Base-by-base conservation (phyloP, 2,329 filamentous ascomycete genomes). In the Scytalidium sp. region DNA sequence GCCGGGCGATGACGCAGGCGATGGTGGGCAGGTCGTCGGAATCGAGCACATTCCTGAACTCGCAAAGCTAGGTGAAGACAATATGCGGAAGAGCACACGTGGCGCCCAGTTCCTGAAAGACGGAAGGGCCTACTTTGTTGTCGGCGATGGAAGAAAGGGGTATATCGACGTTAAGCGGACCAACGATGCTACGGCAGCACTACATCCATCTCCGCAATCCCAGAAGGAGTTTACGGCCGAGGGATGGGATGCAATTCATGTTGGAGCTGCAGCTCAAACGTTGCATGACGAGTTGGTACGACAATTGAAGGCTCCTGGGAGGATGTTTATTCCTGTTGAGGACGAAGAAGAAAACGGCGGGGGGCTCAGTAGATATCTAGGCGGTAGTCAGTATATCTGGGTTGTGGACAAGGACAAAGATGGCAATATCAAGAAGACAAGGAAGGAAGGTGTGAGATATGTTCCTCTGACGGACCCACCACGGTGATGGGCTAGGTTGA, bases 161-260 rank as follows among this genome's bases (percentile, higher is more conserved):
- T 86, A 80, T 78, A 62, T 75, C 2, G 79, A 77, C 15, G 43
- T 51, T 15, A 45, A 45, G 6, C 54, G 74, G 5, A 36, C 32
- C 17, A 36, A 36, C 7, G 32, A 36, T n/a, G 17, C 32, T n/a
- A 36, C 32, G 7, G 32, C 32, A n/a, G 32, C 15, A 4, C 32
- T 7, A 5, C 8, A 36, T n/a, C 5, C 32, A 4, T 5, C 32
- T 36, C 32, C 32, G 17, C 32, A 36, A n/a, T 36, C 32, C 8
- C 32, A 36, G 32, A 75, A 75, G 49, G 70, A 75, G 71, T 36
- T 36, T n/a, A 36, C 32, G 32, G 13, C 32, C 13, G 70, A 67
- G 23, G 78, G 83, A 0, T 99, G 93, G 76, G 90, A 97, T 75
- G 92, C 88, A 2, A 97, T 99, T 52, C 94, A 97, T 65, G 94